Evolutionary conservation across 2,329 filamentous ascomycete species (phyloP).

Genomic region (Hymenoscyphus infarciens): DNA sequence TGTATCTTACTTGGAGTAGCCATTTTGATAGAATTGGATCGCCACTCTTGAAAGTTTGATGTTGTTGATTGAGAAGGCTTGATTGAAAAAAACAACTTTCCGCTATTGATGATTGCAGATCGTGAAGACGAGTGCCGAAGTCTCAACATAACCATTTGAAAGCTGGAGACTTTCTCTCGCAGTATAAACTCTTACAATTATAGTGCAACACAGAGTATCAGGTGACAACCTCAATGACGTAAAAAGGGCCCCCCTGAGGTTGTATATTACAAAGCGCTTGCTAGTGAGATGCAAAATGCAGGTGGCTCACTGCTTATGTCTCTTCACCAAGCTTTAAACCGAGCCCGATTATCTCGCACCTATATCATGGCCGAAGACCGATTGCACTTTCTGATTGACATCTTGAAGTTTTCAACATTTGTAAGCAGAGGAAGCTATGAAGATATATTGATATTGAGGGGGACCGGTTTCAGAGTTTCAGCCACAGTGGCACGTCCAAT

Average conservation of each 20-base stretch:
- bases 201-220: background rate
- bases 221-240: background rate
- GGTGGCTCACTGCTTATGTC: background rate
- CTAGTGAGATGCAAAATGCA: background rate
- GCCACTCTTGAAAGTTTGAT: constrained; percentile 19
- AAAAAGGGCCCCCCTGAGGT: too few relatives aligned
- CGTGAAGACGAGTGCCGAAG: background rate
- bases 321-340: background rate
- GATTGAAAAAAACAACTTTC: background rate
- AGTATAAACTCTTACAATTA: background rate
- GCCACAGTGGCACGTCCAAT: background rate
- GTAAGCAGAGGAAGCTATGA: too few relatives aligned
- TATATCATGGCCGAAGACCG: background rate
- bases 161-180: background rate
- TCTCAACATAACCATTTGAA: background rate
- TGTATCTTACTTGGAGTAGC: constrained; percentile 41
- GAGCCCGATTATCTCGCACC: background rate
- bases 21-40: constrained; percentile 22
- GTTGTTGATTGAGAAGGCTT: constrained; percentile 5
- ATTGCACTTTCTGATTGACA: background rate
- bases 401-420: too few relatives aligned
- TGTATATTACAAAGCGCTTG: too few relatives aligned
- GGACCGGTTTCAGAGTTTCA: background rate
- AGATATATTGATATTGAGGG: too few relatives aligned
- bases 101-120: background rate